Percentiles rank a stretch among this genome's conserved stretches.
These are phyloP conservation scores for Effrenium voratum DNA, from an alignment of 73 alveolate genomes.

Conservation along the genomic window DNA sequence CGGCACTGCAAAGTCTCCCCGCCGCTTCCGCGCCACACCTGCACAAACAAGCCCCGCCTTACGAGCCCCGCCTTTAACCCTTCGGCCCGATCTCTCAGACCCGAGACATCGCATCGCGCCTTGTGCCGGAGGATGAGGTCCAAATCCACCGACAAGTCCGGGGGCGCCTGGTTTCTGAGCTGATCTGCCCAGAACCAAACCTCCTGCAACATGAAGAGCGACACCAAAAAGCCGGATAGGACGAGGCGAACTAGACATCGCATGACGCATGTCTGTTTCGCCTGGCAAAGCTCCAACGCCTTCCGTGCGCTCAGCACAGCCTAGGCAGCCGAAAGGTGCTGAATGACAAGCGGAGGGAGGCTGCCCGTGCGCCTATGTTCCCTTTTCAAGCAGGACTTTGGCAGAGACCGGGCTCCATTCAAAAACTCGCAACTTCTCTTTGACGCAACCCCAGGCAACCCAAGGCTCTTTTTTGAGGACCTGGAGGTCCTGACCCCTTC, in stretches of 20 bases:
- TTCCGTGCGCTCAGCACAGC: conserved; percentile 86
- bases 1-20: conserved; percentile 41
- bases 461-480: no score
- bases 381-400: no score
- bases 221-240: no score
- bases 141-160: neutral
- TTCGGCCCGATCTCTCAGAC: neutral
- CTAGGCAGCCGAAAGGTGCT: neutral
- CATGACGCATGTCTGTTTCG: neutral
- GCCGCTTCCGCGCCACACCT: conserved; percentile 71
- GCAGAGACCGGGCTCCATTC: no score
- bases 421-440: no score
- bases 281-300: conserved; percentile 15
- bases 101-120: neutral
- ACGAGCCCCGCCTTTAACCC: neutral
- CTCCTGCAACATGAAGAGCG: no score
- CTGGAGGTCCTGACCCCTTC: no score
- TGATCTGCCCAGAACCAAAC: no score
- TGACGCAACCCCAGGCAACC: no score
- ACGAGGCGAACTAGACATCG: no score
- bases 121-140: conserved; percentile 29
- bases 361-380: no score
- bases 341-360: neutral
- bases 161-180: no score
- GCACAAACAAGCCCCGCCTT: neutral